Evolutionary conservation across 176 grass and related monocot species (phyloP), one percentile per base, ranked within the genome.

Genomic region (Melocanna baccifera): DNA sequence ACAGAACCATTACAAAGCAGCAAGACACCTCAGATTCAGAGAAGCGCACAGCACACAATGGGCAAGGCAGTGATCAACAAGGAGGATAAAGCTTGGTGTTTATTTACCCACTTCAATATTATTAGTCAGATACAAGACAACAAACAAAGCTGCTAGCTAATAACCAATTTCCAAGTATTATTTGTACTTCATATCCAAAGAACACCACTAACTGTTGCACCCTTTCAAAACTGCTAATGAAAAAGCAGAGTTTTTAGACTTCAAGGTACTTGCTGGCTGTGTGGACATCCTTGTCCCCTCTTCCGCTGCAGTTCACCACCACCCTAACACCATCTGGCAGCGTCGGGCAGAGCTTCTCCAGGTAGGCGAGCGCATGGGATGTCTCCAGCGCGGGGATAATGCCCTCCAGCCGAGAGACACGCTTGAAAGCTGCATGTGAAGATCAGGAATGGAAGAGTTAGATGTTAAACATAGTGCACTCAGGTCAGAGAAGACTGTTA

Each of bases 341-440:
- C 4, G 88, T 96, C 2, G 96, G 96, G 81, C 96, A 96, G 58
- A 99, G 93, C 67, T 81, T 87, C 87, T 99, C 96, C 3, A 99
- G 76, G 81, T 96, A 94, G 1, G 93, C 96, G 0, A 99, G 88
- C 1, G 96, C 93, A 7, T 99, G 96, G 56, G 93, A 99, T 4
- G 96, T 99, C 83, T 99, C 96, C 70, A 99, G 87, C 4, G 96
- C 96, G 4, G 96, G 96, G 88, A 99, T 96, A 67, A 99, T 99
- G n/a, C 96, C 96, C 77, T 99, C 96, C 86, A 99, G 73, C 13
- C 89, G 87, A 79, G 93, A 96, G 22, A 95, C 58, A 1, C 86
- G 91, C 89, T 99, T 99, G 81, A 99, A 96, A 81, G 96, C 96
- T 99, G 89, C 46, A 73, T 9, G 56, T 26, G 50, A 32, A 74